phyloP scores from a whole-genome alignment of 306 rosid species.

The Sophora flavescens region DNA sequence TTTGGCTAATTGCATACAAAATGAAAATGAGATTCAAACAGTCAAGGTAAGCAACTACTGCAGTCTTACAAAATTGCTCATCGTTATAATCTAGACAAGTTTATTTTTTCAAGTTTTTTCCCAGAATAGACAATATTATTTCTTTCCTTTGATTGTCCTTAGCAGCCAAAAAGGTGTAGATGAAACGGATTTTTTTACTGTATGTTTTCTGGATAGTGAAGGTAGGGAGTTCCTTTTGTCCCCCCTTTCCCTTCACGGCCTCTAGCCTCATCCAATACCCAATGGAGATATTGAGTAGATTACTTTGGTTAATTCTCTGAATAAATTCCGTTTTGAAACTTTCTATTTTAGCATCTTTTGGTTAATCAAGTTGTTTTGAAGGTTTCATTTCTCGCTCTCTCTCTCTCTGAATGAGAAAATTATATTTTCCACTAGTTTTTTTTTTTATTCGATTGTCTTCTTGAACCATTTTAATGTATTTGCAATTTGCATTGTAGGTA shows the following conservation, averaged over 20 bases:
- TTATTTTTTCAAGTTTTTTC: slow-evolving; percentile 15
- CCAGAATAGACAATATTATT: background rate
- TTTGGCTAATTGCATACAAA: slow-evolving; percentile 63
- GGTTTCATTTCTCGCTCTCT: background rate
- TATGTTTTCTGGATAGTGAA: slow-evolving; percentile 17
- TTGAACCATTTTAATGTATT: slow-evolving; percentile 25
- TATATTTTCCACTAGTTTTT: background rate
- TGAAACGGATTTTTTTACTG: background rate
- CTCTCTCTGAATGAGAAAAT: too few species aligned
- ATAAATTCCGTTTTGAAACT: background rate
- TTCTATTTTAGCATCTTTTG: background rate
- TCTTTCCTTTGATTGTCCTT: background rate
- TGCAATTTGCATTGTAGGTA: slow-evolving; percentile 57
- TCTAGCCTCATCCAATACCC: background rate
- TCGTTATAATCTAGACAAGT: slow-evolving; percentile 14
- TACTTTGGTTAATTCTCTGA: too few species aligned
- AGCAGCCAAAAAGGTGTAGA: background rate
- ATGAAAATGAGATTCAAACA: slow-evolving; percentile 55
- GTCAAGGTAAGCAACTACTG: slow-evolving; percentile 56
- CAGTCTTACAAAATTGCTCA: background rate
- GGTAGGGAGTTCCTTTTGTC: background rate
- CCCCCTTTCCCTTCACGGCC: background rate
- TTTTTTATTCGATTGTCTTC: background rate
- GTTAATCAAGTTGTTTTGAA: slow-evolving; percentile 6
- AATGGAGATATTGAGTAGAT: slow-evolving; percentile 20